phyloP scores from a whole-genome alignment of 805 yeast genomes.

The Candida morakotiae region DNA sequence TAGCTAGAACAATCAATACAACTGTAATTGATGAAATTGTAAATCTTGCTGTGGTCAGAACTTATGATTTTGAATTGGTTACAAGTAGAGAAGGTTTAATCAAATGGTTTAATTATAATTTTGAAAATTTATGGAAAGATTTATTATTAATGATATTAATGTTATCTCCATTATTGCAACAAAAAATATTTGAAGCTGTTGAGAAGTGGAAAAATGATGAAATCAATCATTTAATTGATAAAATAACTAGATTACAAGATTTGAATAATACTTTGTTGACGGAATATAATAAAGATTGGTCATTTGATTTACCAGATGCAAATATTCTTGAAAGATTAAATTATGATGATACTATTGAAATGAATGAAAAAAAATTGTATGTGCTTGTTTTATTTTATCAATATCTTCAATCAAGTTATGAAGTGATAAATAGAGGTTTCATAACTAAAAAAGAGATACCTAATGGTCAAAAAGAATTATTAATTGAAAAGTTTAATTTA shows the following conservation, averaged over 20 bases:
- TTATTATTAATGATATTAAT: constrained; percentile 13
- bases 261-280: constrained; percentile 9
- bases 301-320: constrained; percentile 8
- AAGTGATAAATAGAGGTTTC: constrained; percentile 2
- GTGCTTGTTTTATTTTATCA: constrained; percentile 3
- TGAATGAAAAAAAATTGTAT: constrained; percentile 5
- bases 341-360: background rate
- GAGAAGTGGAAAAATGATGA: constrained; percentile 16
- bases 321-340: background rate
- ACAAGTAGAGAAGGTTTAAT: constrained; percentile 8
- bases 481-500: background rate
- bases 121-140: constrained; percentile 18
- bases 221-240: constrained; percentile 12
- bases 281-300: constrained; percentile 8
- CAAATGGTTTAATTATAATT: constrained; percentile 6
- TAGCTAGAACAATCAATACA: background rate
- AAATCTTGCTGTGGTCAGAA: constrained; percentile 13
- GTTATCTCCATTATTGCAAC: constrained; percentile 14
- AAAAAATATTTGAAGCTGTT: constrained; percentile 10
- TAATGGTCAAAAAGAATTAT: background rate
- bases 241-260: constrained; percentile 4
- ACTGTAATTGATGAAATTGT: constrained; percentile 11
- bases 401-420: constrained; percentile 2
- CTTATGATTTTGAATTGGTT: constrained; percentile 20
- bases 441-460: constrained; percentile 1